Conservation (phyloP, 2,329 filamentous ascomycete species). For the Aotearoamyces nothofagi region DNA sequence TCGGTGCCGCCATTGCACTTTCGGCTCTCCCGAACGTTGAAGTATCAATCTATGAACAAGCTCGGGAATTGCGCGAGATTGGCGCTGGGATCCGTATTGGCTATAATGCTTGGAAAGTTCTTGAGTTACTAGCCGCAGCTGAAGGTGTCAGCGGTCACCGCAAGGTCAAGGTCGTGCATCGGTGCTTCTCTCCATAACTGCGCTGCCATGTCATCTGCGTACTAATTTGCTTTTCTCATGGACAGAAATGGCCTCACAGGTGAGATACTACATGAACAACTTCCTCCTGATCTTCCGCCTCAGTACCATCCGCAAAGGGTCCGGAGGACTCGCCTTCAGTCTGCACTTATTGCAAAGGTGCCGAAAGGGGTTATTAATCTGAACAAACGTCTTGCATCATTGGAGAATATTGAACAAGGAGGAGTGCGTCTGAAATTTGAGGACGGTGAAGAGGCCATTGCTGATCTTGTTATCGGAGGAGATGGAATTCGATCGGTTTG, state of each 20-base stretch:
- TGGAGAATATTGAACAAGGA: constrained; percentile 22
- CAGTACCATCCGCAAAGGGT: constrained; percentile 11
- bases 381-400: constrained; percentile 25
- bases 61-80: constrained; percentile 27
- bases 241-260: constrained; percentile 20
- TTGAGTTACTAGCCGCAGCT: constrained; percentile 28
- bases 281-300: constrained; percentile 5
- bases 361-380: constrained; percentile 27
- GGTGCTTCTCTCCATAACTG: constrained; percentile 14
- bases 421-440: constrained; percentile 28
- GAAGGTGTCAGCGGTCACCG: constrained; percentile 21
- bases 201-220: background rate
- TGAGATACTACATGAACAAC: constrained; percentile 12
- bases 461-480: constrained; percentile 33
- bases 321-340: constrained; percentile 28
- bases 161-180: constrained; percentile 17
- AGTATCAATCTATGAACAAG: constrained; percentile 29
- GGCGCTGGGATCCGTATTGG: constrained; percentile 31
- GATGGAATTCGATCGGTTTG: constrained; percentile 34
- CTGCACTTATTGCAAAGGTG: constrained; percentile 30
- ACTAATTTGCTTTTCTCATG: constrained; percentile 1
- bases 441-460: constrained; percentile 24
- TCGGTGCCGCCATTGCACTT: constrained; percentile 29
- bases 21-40: constrained; percentile 25
- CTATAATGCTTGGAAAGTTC: constrained; percentile 29